Evolutionary conservation across 371 early-diverging fungal species (phyloP).

Genomic region (Syncephalastrum contaminatum): DNA sequence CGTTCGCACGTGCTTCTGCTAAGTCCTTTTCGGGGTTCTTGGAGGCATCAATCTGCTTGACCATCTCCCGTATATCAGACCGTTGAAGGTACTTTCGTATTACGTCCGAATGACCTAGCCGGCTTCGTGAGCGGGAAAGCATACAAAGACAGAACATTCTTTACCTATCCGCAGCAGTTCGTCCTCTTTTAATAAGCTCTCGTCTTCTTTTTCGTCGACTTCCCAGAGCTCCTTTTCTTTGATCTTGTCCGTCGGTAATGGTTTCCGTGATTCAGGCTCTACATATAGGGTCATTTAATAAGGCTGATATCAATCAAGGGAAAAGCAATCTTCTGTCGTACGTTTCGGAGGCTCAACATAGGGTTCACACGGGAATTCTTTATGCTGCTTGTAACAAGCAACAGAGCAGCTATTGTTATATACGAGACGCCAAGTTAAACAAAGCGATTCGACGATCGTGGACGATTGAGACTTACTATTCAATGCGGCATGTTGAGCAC

Average conservation of each 20-base stretch:
- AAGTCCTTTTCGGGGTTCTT: slow-evolving; percentile 18
- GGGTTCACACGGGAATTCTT: slow-evolving; percentile 18
- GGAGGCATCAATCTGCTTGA: slow-evolving; percentile 23
- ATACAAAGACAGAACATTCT: not conserved
- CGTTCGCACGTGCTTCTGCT: too few species aligned
- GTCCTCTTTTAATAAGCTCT: slow-evolving; percentile 19
- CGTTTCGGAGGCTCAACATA: slow-evolving; percentile 1
- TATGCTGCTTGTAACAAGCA: slow-evolving; percentile 37
- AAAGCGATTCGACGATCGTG: not conserved
- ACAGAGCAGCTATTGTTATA: slow-evolving; percentile 31
- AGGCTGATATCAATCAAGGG: not conserved
- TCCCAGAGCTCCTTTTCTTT: slow-evolving; percentile 4
- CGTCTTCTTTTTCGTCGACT: slow-evolving; percentile 32
- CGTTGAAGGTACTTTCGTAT: slow-evolving; percentile 27
- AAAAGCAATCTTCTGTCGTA: not conserved
- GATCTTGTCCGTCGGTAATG: not conserved
- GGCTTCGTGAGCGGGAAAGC: slow-evolving; percentile 1
- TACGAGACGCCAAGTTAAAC: not conserved
- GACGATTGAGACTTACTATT: slow-evolving; percentile 24
- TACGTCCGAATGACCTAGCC: slow-evolving; percentile 24
- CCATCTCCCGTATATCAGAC: slow-evolving; percentile 26
- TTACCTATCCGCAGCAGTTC: slow-evolving; percentile 12
- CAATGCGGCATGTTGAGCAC: slow-evolving; percentile 34
- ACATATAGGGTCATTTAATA: too few species aligned
- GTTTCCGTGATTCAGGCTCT: too few species aligned